Evolutionary conservation across 1,284 basidiomycete species (phyloP).

Genomic region (Pterulicium gracile): DNA sequence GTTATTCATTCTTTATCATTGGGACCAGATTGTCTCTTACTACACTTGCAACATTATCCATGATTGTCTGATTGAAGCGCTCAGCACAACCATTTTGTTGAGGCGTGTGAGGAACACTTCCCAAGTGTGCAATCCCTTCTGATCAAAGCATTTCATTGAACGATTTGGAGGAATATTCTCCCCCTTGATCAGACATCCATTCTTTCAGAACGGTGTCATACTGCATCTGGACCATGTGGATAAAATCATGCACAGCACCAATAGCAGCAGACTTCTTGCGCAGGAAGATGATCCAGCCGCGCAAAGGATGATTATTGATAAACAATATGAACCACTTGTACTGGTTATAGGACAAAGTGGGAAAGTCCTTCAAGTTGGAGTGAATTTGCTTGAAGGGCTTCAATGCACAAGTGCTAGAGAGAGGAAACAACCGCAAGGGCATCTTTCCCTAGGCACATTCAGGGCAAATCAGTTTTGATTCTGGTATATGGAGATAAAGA

Average conservation of each 20-base stretch:
- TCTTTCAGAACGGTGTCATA: slow-evolving; percentile 13
- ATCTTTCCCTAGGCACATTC: slow-evolving; percentile 19
- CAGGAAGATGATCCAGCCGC: slow-evolving; percentile 7
- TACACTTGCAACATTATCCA: too few relatives aligned
- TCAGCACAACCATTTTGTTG: slow-evolving; percentile 11
- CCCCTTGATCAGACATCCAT: slow-evolving; percentile 13
- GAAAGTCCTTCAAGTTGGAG: slow-evolving; percentile 16
- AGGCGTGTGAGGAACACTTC: slow-evolving; percentile 8
- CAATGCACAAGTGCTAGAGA: slow-evolving; percentile 8
- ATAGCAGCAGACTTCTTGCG: neutral
- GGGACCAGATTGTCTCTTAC: too few relatives aligned
- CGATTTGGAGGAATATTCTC: slow-evolving; percentile 10
- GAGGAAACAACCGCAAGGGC: slow-evolving; percentile 10
- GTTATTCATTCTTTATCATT: too few relatives aligned
- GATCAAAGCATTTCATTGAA: slow-evolving; percentile 11
- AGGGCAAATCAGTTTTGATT: slow-evolving; percentile 9
- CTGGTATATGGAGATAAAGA: slow-evolving; percentile 10
- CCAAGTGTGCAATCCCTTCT: slow-evolving; percentile 7
- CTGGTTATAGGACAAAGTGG: slow-evolving; percentile 13
- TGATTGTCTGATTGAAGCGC: slow-evolving; percentile 7
- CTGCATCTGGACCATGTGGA: slow-evolving; percentile 15
- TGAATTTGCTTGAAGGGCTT: slow-evolving; percentile 15
- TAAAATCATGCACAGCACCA: neutral
- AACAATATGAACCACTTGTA: slow-evolving; percentile 19
- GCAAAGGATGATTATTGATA: slow-evolving; percentile 18